Evolutionary conservation across 805 yeast species (phyloP).

Genomic region (Saturnispora halmiae): DNA sequence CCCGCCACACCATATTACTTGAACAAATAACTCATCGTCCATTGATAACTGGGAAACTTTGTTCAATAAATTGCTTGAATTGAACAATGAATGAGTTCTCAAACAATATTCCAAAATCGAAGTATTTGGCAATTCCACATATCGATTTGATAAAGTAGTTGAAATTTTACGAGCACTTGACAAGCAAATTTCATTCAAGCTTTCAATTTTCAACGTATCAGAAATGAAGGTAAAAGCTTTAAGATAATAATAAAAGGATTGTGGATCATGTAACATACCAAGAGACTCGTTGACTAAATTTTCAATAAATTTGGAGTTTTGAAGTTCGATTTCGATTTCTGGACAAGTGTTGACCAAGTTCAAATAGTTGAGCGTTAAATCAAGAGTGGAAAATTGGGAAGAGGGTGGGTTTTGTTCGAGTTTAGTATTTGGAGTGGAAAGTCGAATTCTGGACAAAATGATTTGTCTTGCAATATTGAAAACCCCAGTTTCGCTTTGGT

Average conservation of each 20-base stretch:
- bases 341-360: constrained; percentile 2
- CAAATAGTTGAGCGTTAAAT: constrained; percentile 6
- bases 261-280: not conserved
- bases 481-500: not conserved
- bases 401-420: no score
- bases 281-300: not conserved
- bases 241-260: constrained; percentile 1
- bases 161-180: not conserved
- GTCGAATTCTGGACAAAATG: constrained; percentile 2
- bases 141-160: not conserved
- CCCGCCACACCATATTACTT: constrained; percentile 3
- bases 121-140: not conserved
- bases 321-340: constrained; percentile 1
- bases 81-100: constrained; percentile 6
- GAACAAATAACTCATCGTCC: not conserved
- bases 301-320: constrained; percentile 1
- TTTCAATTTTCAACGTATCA: not conserved
- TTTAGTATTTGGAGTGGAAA: not conserved
- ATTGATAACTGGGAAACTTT: not conserved
- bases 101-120: constrained; percentile 6
- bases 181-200: not conserved
- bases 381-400: constrained; percentile 7
- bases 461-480: constrained; percentile 5
- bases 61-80: not conserved
- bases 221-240: constrained; percentile 7